Evolutionary conservation across 306 rosid genomes (phyloP).

Genomic region (Ormosia semicastrata): DNA sequence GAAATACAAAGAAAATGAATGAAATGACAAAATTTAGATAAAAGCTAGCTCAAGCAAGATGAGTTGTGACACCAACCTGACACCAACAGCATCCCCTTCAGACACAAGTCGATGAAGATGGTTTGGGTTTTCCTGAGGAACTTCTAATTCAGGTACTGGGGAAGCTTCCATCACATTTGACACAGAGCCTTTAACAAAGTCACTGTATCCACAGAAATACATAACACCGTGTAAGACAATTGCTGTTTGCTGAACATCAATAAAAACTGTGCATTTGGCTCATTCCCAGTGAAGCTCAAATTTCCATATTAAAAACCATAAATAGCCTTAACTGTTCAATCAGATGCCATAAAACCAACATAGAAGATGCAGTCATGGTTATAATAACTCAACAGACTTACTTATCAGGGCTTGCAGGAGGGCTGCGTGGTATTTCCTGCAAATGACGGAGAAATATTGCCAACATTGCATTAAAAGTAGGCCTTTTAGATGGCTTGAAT

Average conservation of each 20-base stretch:
- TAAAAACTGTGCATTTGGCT: constrained; percentile 3
- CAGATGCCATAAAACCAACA: constrained; percentile 24
- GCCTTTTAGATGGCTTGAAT: constrained; percentile 88
- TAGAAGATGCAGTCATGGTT: constrained; percentile 18
- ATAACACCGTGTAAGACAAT: constrained; percentile 13
- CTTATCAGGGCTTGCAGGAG: constrained; percentile 96
- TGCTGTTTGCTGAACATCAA: neutral
- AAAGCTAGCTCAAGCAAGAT: constrained; percentile 25
- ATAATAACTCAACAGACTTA: constrained; percentile 47
- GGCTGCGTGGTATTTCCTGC: constrained; percentile 93
- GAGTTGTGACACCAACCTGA: constrained; percentile 55
- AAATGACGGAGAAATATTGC: constrained; percentile 91
- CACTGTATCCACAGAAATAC: constrained; percentile 61
- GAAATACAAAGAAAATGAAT: constrained; percentile 28
- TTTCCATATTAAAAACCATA: constrained; percentile 15
- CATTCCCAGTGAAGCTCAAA: constrained; percentile 28
- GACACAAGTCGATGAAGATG: constrained; percentile 83
- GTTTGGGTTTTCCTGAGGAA: constrained; percentile 53
- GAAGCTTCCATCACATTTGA: constrained; percentile 63
- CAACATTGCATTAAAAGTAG: constrained; percentile 83
- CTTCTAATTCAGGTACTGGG: constrained; percentile 55
- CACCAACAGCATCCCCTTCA: constrained; percentile 78
- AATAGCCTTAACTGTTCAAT: constrained; percentile 8
- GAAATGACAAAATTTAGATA: constrained; percentile 2
- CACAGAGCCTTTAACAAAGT: constrained; percentile 52